phyloP scores from a whole-genome alignment of 1,284 basidiomycete genomes.

The Moniliophthora roreri region DNA sequence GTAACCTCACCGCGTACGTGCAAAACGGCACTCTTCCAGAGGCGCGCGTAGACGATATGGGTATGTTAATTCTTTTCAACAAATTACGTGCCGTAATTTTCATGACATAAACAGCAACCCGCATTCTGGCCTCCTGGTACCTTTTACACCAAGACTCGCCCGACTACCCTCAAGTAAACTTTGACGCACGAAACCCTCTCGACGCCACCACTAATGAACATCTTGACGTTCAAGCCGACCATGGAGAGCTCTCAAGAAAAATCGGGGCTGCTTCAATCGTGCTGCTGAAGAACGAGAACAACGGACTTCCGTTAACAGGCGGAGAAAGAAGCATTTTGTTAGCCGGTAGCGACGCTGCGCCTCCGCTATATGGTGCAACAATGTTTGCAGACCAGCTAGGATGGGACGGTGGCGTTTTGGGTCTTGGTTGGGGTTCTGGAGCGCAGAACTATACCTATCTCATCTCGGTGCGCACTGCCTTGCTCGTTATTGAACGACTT shows the following conservation, averaged over 20 bases:
- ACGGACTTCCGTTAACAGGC: constrained; percentile 60
- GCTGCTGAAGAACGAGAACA: constrained; percentile 72
- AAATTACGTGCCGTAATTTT: neutral
- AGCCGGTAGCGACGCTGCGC: constrained; percentile 72
- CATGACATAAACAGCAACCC: constrained; percentile 37
- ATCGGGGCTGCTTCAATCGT: constrained; percentile 75
- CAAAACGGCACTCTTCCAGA: constrained; percentile 43
- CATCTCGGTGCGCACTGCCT: constrained; percentile 28
- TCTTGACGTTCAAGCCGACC: constrained; percentile 76
- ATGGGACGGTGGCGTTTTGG: constrained; percentile 60
- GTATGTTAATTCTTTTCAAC: constrained; percentile 30
- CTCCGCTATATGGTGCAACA: constrained; percentile 70
- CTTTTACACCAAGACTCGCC: constrained; percentile 51
- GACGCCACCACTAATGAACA: constrained; percentile 56
- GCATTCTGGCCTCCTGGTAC: constrained; percentile 65
- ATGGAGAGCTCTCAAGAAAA: constrained; percentile 61
- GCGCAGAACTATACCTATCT: constrained; percentile 37
- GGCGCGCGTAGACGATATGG: constrained; percentile 18
- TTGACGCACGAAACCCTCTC: constrained; percentile 48
- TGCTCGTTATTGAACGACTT: too few relatives aligned
- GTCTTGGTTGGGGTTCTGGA: constrained; percentile 44
- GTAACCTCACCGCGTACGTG: constrained; percentile 32
- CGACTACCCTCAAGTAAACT: constrained; percentile 53
- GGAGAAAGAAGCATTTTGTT: constrained; percentile 59
- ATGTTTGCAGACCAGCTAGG: constrained; percentile 53